Conservation (phyloP, 2,329 filamentous ascomycete genomes). For the Fusarium palustre region DNA sequence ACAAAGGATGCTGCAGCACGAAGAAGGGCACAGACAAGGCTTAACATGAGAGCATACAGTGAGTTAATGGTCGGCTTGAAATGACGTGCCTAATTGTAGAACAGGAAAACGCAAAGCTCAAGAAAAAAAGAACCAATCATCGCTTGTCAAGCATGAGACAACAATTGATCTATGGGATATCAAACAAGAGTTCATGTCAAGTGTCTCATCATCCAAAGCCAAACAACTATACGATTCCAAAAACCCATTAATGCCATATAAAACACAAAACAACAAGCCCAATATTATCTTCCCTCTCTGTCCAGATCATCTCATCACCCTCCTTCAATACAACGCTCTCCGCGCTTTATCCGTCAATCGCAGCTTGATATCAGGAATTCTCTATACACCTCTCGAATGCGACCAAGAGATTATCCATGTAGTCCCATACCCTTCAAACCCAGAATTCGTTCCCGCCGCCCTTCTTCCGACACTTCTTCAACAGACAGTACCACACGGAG, state of each 20-base stretch:
- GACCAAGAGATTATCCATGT: constrained; percentile 16
- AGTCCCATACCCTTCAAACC: constrained; percentile 13
- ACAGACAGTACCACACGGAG: constrained; percentile 20
- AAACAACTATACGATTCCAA: constrained; percentile 5
- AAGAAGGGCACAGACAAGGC: constrained; percentile 58
- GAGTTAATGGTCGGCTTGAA: rapidly evolving
- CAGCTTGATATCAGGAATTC: constrained; percentile 16
- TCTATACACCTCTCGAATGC: constrained; percentile 22
- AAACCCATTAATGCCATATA: not conserved
- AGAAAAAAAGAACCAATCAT: not conserved
- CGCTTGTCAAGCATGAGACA: not conserved
- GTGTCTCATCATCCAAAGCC: not conserved
- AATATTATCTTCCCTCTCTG: constrained; percentile 11
- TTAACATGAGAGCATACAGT: constrained; percentile 59
- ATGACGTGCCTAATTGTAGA: not conserved
- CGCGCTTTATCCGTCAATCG: constrained; percentile 25
- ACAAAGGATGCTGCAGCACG: constrained; percentile 56
- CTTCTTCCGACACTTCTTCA: constrained; percentile 25
- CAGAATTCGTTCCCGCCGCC: not conserved
- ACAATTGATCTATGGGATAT: constrained; percentile 23
- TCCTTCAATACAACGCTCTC: constrained; percentile 32
- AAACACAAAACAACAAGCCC: not conserved
- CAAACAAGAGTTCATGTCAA: constrained; percentile 2
- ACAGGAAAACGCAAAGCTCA: constrained; percentile 23
- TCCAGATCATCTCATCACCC: constrained; percentile 28